Evolutionary conservation across 805 yeast genomes (phyloP).

Genomic region (Cyberlindnera maritima): DNA sequence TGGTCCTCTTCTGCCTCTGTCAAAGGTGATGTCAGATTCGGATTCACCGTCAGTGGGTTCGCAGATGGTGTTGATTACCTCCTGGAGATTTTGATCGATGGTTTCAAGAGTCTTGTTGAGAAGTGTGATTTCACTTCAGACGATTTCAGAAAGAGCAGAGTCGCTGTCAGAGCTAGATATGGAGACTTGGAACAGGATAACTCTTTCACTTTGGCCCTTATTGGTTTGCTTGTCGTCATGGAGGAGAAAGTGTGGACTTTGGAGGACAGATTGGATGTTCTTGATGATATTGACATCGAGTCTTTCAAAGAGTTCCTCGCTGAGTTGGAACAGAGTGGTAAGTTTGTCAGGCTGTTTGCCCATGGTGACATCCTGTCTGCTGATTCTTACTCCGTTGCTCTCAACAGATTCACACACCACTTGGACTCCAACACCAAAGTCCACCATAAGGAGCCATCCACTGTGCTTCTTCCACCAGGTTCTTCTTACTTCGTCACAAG

Average conservation of each 20-base stretch:
- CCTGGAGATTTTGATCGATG: conserved; percentile 32
- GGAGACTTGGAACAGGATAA: conserved; percentile 39
- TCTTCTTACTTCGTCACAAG: conserved; percentile 34
- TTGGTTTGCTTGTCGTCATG: conserved; percentile 48
- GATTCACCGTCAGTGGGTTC: conserved; percentile 56
- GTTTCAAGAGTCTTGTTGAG: conserved; percentile 27
- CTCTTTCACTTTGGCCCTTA: conserved; percentile 46
- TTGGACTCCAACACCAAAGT: conserved; percentile 6
- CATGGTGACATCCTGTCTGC: conserved; percentile 45
- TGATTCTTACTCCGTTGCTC: conserved; percentile 25
- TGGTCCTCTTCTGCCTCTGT: conserved; percentile 57
- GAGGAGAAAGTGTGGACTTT: conserved; percentile 57
- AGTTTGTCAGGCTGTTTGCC: conserved; percentile 40
- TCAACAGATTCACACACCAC: conserved; percentile 30
- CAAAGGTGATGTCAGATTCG: conserved; percentile 52
- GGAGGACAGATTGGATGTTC: conserved; percentile 52
- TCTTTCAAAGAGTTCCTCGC: conserved; percentile 32
- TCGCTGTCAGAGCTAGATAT: conserved; percentile 46
- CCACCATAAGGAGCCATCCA: conserved; percentile 31
- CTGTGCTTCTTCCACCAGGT: conserved; percentile 38
- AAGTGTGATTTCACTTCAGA: conserved; percentile 26
- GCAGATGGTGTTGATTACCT: conserved; percentile 36
- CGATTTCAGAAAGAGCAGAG: conserved; percentile 45
- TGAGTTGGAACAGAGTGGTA: conserved; percentile 29
- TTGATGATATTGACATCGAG: conserved; percentile 46